These are phyloP conservation scores for Fonsecaea erecta DNA, from an alignment of 2,329 filamentous ascomycete genomes.

Conservation along the genomic window DNA sequence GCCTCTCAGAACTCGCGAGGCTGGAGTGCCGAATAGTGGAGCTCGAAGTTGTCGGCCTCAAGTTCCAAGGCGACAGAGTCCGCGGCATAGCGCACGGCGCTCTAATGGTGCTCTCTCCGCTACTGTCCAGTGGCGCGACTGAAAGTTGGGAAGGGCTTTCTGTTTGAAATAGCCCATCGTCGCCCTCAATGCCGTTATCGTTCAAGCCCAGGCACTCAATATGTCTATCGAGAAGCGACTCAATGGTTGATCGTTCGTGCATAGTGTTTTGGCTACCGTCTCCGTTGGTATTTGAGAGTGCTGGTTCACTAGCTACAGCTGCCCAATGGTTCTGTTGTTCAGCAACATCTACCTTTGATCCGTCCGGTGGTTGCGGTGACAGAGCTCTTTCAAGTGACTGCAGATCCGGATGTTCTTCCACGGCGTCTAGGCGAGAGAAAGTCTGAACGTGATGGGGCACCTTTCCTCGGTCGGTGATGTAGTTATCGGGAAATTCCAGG, in stretches of 20 bases:
- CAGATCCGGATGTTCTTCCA: constrained; percentile 27
- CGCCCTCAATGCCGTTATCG: constrained; percentile 9
- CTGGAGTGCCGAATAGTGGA: constrained; percentile 32
- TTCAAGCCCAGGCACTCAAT: constrained; percentile 38
- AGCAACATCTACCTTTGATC: not conserved
- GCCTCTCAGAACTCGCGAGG: constrained; percentile 30
- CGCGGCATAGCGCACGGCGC: constrained; percentile 7
- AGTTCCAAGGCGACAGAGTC: not conserved
- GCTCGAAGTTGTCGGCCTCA: constrained; percentile 28
- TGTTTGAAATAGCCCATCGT: not conserved
- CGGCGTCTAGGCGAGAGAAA: constrained; percentile 25
- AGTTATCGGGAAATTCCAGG: constrained; percentile 37
- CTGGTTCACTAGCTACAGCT: not conserved
- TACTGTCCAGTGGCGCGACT: constrained; percentile 1
- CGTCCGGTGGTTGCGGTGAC: not conserved
- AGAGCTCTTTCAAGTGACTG: constrained; percentile 12
- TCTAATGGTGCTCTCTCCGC: constrained; percentile 21
- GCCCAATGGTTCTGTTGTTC: not conserved
- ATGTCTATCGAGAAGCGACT: constrained; percentile 38
- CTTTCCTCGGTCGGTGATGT: constrained; percentile 15
- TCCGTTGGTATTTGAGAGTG: not conserved
- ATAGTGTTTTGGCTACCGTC: constrained; percentile 26
- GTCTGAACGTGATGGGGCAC: constrained; percentile 18
- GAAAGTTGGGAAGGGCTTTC: not conserved
- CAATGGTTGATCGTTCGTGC: constrained; percentile 37